Base-by-base conservation (phyloP, 1,284 basidiomycete genomes). In the Veloboletus limbatus region DNA sequence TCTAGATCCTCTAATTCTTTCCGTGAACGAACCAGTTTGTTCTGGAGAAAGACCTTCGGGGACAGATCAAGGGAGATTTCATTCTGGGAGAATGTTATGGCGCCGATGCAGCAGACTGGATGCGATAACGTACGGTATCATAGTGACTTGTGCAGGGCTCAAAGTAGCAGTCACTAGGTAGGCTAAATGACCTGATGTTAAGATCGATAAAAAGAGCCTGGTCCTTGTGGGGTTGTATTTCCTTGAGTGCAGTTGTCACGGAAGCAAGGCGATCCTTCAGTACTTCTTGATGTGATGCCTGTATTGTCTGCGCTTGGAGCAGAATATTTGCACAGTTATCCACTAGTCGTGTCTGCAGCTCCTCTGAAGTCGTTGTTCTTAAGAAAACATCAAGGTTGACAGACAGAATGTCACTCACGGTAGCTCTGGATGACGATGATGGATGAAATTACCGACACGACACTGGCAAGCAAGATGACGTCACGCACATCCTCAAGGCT, bases 1-100 rank as follows among this genome's bases (percentile, higher is more conserved):
- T 58, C 63, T 13, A 89, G 57, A 53, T 91, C 88, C 45, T 70
- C 60, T 13, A 87, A 57, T 63, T 85, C 86, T 30, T 65, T 67
- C 47, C 77, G 74, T 45, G 77, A 78, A 45, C 74, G 75, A 43
- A 68, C 67, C n/a, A 91, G 73, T 53, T 82, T 84, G 60, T 91
- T 91, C 67, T 91, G 88, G 14, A 91, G 69, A 57, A 86, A 78
- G 2, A 88, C 72, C 64, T 88, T 90, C 0, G 88, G 80, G 9
- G 75, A 76, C 17, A 76, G 66, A 35, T 88, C 87, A 18, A 81
- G 63, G 54, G 70, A 82, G 64, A 89, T 76, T 8, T 75, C 78
- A 28, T 70, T 72, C 86, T 89, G 48, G n/a, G 31, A 51, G 17
- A 25, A 45, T 28, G 41, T 46, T 25, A 43, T 25, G 16, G 17